Evolutionary conservation across 495 filamentous ascomycete species (phyloP).

Genomic region (Podospora australis): DNA sequence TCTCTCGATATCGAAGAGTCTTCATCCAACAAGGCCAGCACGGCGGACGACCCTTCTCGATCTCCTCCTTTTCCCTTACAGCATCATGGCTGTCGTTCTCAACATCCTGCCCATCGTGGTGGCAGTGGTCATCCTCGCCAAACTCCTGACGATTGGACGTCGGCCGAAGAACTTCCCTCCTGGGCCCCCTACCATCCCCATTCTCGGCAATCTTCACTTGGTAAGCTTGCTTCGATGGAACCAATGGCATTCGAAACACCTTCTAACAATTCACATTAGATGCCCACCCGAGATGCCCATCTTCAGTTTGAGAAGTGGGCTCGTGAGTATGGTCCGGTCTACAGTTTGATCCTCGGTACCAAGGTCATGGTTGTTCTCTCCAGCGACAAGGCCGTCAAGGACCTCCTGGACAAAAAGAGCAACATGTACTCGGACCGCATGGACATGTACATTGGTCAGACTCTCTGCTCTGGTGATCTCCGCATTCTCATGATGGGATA

Average conservation of each 20-base stretch:
- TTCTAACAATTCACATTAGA: conserved; percentile 5
- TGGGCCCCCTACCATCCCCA: conserved; percentile 29
- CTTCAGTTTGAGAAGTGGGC: conserved; percentile 36
- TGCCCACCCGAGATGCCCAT: conserved; percentile 27
- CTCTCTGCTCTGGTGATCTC: conserved; percentile 26
- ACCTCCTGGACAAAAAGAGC: conserved; percentile 33
- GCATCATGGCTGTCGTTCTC: conserved; percentile 16
- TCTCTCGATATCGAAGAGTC: not conserved
- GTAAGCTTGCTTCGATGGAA: conserved; percentile 4
- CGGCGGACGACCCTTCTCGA: not conserved
- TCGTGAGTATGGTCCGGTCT: conserved; percentile 33
- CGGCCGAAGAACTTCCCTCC: conserved; percentile 28
- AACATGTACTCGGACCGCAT: conserved; percentile 32
- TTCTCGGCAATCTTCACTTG: conserved; percentile 31
- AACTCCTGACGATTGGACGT: conserved; percentile 21
- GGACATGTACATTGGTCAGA: conserved; percentile 32
- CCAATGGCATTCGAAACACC: too few species aligned
- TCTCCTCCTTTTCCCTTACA: not conserved
- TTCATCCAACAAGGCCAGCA: not conserved
- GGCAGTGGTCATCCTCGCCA: conserved; percentile 21
- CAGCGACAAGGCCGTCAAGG: conserved; percentile 32
- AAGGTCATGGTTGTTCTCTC: conserved; percentile 30
- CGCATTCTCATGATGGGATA: conserved; percentile 35
- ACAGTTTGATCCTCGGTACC: conserved; percentile 36
- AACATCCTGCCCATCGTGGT: conserved; percentile 19